A percentile compares a stretch with the other conserved stretches of the same genome.
phyloP scores from a whole-genome alignment of 306 rosid species.

The Nissolia schottii region DNA sequence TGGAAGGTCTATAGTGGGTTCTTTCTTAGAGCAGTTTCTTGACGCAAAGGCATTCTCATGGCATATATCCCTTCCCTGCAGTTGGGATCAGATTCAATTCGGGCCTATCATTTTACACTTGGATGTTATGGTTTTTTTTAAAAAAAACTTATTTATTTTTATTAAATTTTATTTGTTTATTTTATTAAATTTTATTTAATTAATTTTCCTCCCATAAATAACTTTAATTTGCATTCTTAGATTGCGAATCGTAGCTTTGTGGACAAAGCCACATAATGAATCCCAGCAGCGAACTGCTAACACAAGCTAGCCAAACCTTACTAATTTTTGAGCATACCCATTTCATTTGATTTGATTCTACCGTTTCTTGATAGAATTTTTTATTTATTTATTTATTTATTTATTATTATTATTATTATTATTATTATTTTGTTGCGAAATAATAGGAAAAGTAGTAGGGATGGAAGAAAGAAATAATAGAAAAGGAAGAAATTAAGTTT shows the following conservation, averaged over 20 bases:
- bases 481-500: no score
- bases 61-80: background rate
- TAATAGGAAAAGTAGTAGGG: no score
- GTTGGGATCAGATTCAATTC: conserved; percentile 18
- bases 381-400: no score
- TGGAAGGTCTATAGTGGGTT: background rate
- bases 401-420: no score
- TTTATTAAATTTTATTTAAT: no score
- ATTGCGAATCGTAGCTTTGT: conserved; percentile 6
- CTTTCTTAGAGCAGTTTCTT: background rate
- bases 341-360: background rate
- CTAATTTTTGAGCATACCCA: background rate
- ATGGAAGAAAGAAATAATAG: no score
- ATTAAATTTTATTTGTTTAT: no score
- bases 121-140: no score
- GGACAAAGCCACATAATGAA: background rate
- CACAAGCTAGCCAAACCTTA: background rate
- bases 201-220: no score
- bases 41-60: conserved; percentile 18
- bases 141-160: no score
- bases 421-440: no score
- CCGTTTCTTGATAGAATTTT: background rate
- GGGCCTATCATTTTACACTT: no score
- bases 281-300: background rate
- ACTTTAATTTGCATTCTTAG: conserved; percentile 5